Percentiles rank a stretch among this genome's conserved stretches.
Evolutionary conservation across 2,329 filamentous ascomycete species (phyloP).

Genomic region (Calonectria pauciramosa): DNA sequence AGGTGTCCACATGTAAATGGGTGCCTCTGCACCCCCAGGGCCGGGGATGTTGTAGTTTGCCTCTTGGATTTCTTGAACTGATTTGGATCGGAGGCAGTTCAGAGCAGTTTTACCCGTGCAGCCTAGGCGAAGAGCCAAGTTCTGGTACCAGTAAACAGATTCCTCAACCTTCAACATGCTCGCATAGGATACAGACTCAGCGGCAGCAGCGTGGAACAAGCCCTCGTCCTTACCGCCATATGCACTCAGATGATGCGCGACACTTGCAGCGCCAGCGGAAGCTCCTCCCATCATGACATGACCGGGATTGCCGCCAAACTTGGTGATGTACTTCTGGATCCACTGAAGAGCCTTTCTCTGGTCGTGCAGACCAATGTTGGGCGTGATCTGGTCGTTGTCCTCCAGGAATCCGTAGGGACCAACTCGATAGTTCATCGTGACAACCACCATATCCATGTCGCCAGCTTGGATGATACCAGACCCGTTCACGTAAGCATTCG

Average conservation of each 20-base stretch:
- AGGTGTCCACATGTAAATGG: slow-evolving; percentile 68
- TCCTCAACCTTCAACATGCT: slow-evolving; percentile 60
- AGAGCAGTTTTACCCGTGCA: slow-evolving; percentile 57
- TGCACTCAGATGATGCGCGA: slow-evolving; percentile 74
- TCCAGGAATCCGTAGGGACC: slow-evolving; percentile 81
- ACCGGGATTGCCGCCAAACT: slow-evolving; percentile 78
- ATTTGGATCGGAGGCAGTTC: slow-evolving; percentile 60
- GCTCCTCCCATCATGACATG: slow-evolving; percentile 79
- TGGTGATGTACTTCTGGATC: slow-evolving; percentile 74
- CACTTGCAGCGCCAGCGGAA: slow-evolving; percentile 76
- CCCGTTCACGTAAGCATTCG: slow-evolving; percentile 69
- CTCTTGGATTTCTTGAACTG: slow-evolving; percentile 57
- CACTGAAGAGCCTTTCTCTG: slow-evolving; percentile 78
- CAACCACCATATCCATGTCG: slow-evolving; percentile 74
- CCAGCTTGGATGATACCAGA: slow-evolving; percentile 70
- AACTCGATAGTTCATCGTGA: slow-evolving; percentile 83
- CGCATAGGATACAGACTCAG: slow-evolving; percentile 66
- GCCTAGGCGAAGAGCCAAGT: slow-evolving; percentile 58
- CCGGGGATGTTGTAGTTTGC: slow-evolving; percentile 56
- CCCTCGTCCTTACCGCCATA: slow-evolving; percentile 63
- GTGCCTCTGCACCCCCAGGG: slow-evolving; percentile 47
- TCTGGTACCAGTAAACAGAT: slow-evolving; percentile 66
- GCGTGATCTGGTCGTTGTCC: slow-evolving; percentile 66
- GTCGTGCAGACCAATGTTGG: slow-evolving; percentile 80
- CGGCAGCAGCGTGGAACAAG: slow-evolving; percentile 66